Conservation (phyloP, 192 early-diverging fungal genomes). For the Phycomyces blakesleeanus region DNA sequence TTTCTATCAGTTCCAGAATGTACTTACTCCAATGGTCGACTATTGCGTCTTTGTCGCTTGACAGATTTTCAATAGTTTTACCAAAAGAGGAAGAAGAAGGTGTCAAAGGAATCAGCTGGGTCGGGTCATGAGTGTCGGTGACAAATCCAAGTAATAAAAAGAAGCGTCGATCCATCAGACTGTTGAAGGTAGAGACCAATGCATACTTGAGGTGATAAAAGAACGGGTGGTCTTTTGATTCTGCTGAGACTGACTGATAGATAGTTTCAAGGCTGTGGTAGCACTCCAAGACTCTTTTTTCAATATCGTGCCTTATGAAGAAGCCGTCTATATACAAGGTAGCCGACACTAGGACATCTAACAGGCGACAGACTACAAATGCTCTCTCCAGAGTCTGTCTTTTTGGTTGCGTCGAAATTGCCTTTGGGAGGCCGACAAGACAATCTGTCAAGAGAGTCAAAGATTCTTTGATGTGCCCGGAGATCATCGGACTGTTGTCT, state of each 20-base stretch:
- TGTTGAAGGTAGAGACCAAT: constrained; percentile 48
- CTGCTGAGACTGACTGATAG: constrained; percentile 5
- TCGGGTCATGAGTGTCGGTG: constrained; percentile 10
- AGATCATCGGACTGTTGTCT: background rate
- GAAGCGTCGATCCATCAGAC: constrained; percentile 46
- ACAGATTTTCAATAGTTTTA: background rate
- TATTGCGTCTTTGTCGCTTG: constrained; percentile 17
- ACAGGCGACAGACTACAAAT: too few relatives aligned
- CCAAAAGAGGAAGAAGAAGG: too few relatives aligned
- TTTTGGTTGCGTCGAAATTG: too few relatives aligned
- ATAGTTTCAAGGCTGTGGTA: constrained; percentile 8
- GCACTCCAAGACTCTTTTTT: background rate
- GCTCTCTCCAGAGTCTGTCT: too few relatives aligned
- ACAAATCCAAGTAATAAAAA: constrained; percentile 38
- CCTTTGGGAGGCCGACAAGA: too few relatives aligned
- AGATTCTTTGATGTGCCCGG: too few relatives aligned
- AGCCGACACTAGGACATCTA: too few relatives aligned
- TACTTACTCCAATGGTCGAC: constrained; percentile 45
- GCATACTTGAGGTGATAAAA: constrained; percentile 42
- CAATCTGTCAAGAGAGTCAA: too few relatives aligned
- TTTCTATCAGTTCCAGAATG: constrained; percentile 59
- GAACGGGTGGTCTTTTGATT: constrained; percentile 11
- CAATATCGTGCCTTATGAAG: background rate
- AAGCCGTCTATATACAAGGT: too few relatives aligned
- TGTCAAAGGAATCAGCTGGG: constrained; percentile 4